These are phyloP conservation scores for Candida ficus DNA, from an alignment of 805 yeast species.

Conservation along the genomic window DNA sequence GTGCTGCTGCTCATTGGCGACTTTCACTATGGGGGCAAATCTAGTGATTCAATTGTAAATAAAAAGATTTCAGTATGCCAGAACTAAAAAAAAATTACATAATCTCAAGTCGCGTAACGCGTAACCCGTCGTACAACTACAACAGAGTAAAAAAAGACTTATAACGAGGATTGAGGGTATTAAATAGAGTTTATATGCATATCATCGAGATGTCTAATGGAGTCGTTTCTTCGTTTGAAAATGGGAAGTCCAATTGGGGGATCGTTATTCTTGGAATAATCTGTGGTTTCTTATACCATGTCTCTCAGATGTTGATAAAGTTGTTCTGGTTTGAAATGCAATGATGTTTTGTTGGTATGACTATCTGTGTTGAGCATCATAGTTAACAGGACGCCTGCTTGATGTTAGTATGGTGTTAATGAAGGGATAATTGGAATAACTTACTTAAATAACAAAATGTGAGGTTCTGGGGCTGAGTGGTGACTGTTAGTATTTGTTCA, in stretches of 20 bases:
- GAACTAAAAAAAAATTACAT: neutral
- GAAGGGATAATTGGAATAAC: conserved; percentile 3
- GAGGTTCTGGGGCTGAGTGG: conserved; percentile 85
- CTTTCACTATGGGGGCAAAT: neutral
- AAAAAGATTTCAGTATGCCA: neutral
- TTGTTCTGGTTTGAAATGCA: too few relatives aligned
- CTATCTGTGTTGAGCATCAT: conserved; percentile 32
- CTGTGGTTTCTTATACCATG: neutral
- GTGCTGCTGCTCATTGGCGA: neutral
- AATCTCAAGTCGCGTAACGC: neutral
- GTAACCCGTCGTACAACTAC: too few relatives aligned
- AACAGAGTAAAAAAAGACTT: too few relatives aligned
- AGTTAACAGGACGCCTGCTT: conserved; percentile 51
- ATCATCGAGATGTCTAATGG: neutral
- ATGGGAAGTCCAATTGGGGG: neutral
- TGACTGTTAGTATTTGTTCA: conserved; percentile 13
- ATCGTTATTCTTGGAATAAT: neutral
- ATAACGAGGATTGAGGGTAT: conserved; percentile 13
- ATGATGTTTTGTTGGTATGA: too few relatives aligned
- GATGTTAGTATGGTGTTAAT: neutral
- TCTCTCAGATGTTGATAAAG: neutral
- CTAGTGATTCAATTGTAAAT: neutral
- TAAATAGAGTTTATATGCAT: neutral
- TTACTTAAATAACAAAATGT: conserved; percentile 75
- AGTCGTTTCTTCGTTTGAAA: conserved; percentile 4